phyloP scores from a whole-genome alignment of 2,329 filamentous ascomycete genomes.

The Dothidotthia symphoricarpi region DNA sequence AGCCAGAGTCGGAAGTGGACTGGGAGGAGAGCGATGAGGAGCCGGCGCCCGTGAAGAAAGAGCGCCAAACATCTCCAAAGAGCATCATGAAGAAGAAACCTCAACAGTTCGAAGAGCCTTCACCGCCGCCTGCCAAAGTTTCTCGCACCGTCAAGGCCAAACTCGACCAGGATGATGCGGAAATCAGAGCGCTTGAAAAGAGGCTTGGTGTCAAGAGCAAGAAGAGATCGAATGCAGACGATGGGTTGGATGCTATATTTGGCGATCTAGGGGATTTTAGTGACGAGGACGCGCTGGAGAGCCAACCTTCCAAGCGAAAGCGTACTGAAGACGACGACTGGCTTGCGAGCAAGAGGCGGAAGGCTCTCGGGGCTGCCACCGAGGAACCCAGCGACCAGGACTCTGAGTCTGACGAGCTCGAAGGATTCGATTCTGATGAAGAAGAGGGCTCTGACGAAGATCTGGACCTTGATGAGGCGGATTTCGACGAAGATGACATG shows the following conservation, averaged over 20 bases:
- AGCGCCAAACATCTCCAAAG: conserved; percentile 29
- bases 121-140: conserved; percentile 25
- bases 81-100: conserved; percentile 29
- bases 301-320: conserved; percentile 55
- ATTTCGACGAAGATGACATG: conserved; percentile 15
- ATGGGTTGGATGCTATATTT: conserved; percentile 77
- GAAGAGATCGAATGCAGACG: conserved; percentile 71
- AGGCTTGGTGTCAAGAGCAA: conserved; percentile 79
- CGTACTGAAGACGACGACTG: conserved; percentile 60
- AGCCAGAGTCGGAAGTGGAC: conserved; percentile 27
- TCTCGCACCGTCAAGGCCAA: conserved; percentile 53
- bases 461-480: conserved; percentile 19
- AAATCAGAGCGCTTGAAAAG: conserved; percentile 83
- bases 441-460: conserved; percentile 37
- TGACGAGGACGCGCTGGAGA: conserved; percentile 49
- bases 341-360: conserved; percentile 58
- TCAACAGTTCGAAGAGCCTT: conserved; percentile 6
- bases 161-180: conserved; percentile 77
- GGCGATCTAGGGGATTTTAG: conserved; percentile 56
- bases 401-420: conserved; percentile 22
- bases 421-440: conserved; percentile 16
- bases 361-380: conserved; percentile 41
- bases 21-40: conserved; percentile 39
- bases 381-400: conserved; percentile 24
- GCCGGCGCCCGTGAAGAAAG: conserved; percentile 17